A percentile compares a stretch with the other conserved stretches of the same genome.
Evolutionary conservation across 2,329 filamentous ascomycete species (phyloP).

Genomic region (Cadophora malorum): DNA sequence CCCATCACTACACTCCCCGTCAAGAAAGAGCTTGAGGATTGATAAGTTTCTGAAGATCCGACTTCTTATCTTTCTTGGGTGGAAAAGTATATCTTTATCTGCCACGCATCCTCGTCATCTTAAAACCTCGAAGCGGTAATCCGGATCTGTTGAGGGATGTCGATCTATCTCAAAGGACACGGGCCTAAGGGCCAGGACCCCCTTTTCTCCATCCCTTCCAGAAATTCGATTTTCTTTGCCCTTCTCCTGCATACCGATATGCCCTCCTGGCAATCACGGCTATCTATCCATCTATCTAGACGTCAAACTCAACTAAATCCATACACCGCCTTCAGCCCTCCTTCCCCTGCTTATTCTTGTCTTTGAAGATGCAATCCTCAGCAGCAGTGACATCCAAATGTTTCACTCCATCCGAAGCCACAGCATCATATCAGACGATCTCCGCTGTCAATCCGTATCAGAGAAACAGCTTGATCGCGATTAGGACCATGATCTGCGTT

Average conservation of each 20-base stretch:
- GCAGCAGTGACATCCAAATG: constrained; percentile 11
- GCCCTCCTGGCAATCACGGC: constrained; percentile 5
- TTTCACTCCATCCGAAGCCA: constrained; percentile 11
- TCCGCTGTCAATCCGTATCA: constrained; percentile 4
- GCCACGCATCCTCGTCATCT: not conserved
- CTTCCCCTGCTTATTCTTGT: not conserved
- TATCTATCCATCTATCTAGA: not conserved
- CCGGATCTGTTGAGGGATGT: not conserved
- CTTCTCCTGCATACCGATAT: not conserved
- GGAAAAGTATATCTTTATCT: not conserved
- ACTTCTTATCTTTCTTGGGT: not conserved
- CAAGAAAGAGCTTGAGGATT: not conserved
- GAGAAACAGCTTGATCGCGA: not conserved
- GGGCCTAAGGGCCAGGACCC: too few relatives aligned
- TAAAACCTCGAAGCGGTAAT: not conserved
- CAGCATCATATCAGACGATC: not conserved
- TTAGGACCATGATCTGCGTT: not conserved
- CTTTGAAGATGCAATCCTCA: not conserved
- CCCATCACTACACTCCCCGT: not conserved
- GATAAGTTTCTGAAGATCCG: not conserved
- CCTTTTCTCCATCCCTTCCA: not conserved
- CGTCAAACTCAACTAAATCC: not conserved
- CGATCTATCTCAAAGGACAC: not conserved
- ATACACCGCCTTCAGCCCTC: not conserved
- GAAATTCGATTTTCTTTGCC: not conserved